Evolutionary conservation across 2,329 filamentous ascomycete genomes (phyloP).

Genomic region (Plectosphaerella cucumerina): DNA sequence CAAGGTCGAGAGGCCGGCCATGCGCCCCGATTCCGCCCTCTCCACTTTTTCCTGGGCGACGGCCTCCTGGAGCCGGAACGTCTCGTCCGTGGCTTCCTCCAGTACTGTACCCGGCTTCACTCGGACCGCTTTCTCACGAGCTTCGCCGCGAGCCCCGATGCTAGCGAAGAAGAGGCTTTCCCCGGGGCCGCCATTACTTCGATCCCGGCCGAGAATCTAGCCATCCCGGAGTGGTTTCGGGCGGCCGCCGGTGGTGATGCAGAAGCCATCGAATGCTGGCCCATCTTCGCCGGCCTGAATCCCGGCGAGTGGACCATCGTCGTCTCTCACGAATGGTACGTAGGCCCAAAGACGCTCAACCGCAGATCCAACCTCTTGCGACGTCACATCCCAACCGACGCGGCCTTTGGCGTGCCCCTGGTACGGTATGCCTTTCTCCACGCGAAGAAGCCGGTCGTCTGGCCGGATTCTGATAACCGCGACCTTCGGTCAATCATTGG

Average conservation of each 20-base stretch:
- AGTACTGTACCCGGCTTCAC: slow-evolving; percentile 1
- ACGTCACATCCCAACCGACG: not conserved
- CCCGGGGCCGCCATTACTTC: not conserved
- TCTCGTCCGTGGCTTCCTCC: not conserved
- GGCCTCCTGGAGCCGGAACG: slow-evolving; percentile 1
- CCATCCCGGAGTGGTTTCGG: not conserved
- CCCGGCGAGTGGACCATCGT: slow-evolving; percentile 3
- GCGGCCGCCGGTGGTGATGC: not conserved
- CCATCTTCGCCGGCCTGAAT: not conserved
- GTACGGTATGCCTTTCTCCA: not conserved
- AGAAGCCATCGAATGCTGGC: not conserved
- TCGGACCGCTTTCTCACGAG: not conserved
- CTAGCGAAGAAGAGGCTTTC: not conserved
- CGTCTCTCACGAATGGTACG: slow-evolving; percentile 4
- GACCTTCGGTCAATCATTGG: too few species aligned
- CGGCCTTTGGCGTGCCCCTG: not conserved
- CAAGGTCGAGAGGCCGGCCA: not conserved
- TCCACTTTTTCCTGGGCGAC: slow-evolving; percentile 5
- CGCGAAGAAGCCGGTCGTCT: not conserved
- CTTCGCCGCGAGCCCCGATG: not conserved
- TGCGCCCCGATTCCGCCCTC: not conserved
- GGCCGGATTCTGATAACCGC: too few species aligned
- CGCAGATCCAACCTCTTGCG: not conserved
- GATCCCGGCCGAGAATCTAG: not conserved
- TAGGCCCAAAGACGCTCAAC: not conserved